Conservation (phyloP, 139 green algal species). For the Ettlia oleoabundans region DNA sequence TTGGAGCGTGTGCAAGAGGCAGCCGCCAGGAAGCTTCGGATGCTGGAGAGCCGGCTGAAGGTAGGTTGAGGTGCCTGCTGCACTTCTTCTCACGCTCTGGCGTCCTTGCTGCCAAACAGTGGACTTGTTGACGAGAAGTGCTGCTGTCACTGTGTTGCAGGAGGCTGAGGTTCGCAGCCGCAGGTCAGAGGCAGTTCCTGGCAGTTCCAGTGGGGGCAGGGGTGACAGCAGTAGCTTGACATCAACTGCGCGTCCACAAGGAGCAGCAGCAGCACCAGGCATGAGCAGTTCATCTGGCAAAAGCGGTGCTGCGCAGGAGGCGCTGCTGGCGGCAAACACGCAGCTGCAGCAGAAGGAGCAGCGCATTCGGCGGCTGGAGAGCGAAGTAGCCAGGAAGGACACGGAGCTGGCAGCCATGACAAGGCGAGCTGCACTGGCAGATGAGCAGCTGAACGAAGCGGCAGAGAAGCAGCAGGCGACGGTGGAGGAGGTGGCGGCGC, state of each 20-base stretch:
- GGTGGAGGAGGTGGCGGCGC: background rate
- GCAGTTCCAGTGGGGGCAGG: no score
- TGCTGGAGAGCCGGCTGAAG: constrained; percentile 12
- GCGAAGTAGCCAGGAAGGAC: background rate
- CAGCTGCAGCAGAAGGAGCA: constrained; percentile 32
- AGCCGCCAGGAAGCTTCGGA: background rate
- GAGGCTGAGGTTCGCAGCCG: no score
- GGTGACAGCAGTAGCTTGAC: no score
- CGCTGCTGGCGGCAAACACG: background rate
- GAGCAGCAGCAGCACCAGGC: no score
- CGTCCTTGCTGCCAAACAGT: no score
- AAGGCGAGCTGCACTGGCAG: background rate
- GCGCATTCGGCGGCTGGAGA: constrained; percentile 11
- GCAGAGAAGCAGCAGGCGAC: background rate
- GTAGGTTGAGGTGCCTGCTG: background rate
- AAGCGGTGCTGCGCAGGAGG: constrained; percentile 3
- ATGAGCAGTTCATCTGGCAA: no score
- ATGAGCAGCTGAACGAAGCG: background rate
- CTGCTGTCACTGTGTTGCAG: no score
- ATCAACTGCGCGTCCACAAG: no score
- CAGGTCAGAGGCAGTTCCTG: no score
- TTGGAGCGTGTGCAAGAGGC: background rate
- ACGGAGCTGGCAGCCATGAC: background rate
- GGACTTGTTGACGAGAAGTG: no score
- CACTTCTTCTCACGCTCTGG: no score